These are phyloP conservation scores for Candida sanyaensis DNA, from an alignment of 1,139 yeast species.

Conservation along the genomic window DNA sequence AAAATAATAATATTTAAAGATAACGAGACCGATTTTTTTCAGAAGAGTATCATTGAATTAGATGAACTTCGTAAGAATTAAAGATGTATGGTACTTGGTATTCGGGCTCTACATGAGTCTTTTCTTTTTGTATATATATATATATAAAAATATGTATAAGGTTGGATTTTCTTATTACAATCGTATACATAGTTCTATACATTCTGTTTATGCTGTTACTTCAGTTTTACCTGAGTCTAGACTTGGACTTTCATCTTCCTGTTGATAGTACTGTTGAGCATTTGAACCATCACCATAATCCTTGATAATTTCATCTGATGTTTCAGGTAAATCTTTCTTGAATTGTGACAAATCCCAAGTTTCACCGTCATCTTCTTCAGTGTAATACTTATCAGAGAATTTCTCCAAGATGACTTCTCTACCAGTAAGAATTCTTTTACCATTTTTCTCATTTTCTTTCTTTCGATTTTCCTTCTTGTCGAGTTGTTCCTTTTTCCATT, in stretches of 20 bases:
- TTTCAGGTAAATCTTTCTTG: constrained; percentile 48
- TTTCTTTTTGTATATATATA: background rate
- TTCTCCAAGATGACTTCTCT: constrained; percentile 78
- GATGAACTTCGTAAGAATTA: constrained; percentile 10
- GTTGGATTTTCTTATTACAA: background rate
- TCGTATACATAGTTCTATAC: background rate
- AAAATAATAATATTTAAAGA: constrained; percentile 40
- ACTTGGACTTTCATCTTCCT: constrained; percentile 9
- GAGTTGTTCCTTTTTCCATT: constrained; percentile 78
- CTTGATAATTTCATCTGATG: constrained; percentile 39
- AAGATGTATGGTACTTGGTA: background rate
- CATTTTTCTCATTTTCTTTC: constrained; percentile 51
- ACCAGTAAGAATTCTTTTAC: constrained; percentile 64
- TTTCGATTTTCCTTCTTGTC: constrained; percentile 63
- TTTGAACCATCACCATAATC: constrained; percentile 55
- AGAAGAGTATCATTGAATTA: constrained; percentile 14
- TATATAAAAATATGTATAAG: no score
- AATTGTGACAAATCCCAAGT: constrained; percentile 75
- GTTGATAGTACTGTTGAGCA: constrained; percentile 26
- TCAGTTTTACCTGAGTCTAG: constrained; percentile 4
- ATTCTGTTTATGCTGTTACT: constrained; percentile 6
- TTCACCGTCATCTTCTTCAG: constrained; percentile 53
- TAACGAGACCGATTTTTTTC: constrained; percentile 35
- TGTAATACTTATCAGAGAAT: constrained; percentile 61
- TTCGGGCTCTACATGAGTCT: background rate